Percentiles rank a stretch among this genome's conserved stretches.
Conservation (phyloP, 495 filamentous ascomycete genomes). For the Podospora anserina region DNA sequence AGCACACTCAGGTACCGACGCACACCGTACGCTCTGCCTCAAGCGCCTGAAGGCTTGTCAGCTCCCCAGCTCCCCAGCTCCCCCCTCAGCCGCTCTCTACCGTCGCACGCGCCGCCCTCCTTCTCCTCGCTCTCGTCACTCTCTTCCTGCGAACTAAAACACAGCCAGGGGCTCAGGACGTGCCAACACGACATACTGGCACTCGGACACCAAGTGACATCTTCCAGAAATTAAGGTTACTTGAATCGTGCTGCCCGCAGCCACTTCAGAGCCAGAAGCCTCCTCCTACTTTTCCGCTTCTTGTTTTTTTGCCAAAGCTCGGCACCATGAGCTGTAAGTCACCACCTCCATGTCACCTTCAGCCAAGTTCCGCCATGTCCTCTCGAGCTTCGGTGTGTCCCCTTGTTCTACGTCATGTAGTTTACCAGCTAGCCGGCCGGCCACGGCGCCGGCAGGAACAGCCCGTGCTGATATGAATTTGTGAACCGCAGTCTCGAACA, state of each 20-base stretch:
- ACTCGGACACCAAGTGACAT: conserved; percentile 5
- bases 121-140: conserved; percentile 14
- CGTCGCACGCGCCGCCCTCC: conserved; percentile 16
- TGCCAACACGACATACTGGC: conserved; percentile 10
- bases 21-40: conserved; percentile 6
- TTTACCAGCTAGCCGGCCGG: not conserved
- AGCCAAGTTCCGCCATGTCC: conserved; percentile 23
- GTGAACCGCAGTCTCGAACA: conserved; percentile 65
- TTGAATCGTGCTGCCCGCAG: conserved; percentile 7
- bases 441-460: not conserved
- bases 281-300: not conserved
- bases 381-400: conserved; percentile 27
- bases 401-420: not conserved
- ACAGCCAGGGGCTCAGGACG: conserved; percentile 16
- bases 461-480: conserved; percentile 16
- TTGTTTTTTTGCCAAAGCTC: conserved; percentile 24
- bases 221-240: conserved; percentile 2
- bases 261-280: not conserved
- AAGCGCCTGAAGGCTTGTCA: conserved; percentile 6
- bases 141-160: conserved; percentile 13
- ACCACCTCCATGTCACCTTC: conserved; percentile 40
- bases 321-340: conserved; percentile 41
- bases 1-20: conserved; percentile 2
- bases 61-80: not conserved
- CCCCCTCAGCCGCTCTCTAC: conserved; percentile 26